phyloP scores from a whole-genome alignment of 2,329 filamentous ascomycete species.

The Fusarium musae region DNA sequence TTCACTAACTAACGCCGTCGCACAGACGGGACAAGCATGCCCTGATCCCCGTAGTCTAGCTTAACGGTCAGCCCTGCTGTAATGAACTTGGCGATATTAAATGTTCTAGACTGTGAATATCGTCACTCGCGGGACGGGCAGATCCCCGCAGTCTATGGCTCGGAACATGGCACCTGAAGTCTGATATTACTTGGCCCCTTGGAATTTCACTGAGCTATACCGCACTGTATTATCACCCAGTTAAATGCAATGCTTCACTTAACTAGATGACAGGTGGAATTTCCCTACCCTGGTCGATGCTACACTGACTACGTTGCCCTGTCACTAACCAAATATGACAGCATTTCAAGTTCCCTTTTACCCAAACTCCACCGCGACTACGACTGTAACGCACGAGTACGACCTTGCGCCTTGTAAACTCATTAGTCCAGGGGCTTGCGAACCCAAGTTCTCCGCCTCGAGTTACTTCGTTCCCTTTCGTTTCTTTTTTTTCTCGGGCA shows the following conservation, averaged over 20 bases:
- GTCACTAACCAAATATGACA: not conserved
- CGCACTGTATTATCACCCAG: not conserved
- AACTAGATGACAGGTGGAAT: not conserved
- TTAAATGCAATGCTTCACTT: not conserved
- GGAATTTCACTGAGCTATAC: not conserved
- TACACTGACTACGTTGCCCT: not conserved
- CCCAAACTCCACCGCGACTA: not conserved
- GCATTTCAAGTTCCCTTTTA: not conserved
- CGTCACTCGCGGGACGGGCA: not conserved
- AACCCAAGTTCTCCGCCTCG: not conserved
- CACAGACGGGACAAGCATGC: not conserved
- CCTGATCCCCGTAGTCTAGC: not conserved
- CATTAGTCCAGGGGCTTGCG: not conserved
- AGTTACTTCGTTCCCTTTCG: not conserved
- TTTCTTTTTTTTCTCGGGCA: not conserved
- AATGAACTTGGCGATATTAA: not conserved
- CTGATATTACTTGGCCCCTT: not conserved
- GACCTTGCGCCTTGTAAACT: not conserved
- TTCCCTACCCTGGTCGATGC: not conserved
- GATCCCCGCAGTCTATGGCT: not conserved
- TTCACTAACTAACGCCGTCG: not conserved
- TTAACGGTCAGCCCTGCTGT: conserved; percentile 9
- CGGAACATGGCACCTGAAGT: not conserved
- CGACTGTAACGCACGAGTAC: not conserved
- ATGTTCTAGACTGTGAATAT: not conserved